Percentiles rank a stretch among this genome's conserved stretches.
Conservation (phyloP, 2,329 filamentous ascomycete genomes). For the Macrophomina phaseolina region DNA sequence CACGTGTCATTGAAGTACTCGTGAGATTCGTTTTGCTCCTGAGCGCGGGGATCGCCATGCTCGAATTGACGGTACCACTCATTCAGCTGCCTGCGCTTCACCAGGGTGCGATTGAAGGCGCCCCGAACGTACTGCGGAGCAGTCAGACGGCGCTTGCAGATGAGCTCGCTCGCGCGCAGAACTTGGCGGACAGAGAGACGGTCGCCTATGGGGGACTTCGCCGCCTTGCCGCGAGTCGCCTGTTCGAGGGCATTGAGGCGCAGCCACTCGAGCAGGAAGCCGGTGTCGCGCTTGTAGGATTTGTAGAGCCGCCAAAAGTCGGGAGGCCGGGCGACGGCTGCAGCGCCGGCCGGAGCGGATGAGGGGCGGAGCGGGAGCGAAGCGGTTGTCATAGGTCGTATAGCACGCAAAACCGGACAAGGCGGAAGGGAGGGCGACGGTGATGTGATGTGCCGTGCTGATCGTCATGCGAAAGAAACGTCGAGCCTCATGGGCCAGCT, state of each 20-base stretch:
- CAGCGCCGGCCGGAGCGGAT: neutral
- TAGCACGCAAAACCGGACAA: neutral
- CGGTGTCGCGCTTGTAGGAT: slow-evolving; percentile 14
- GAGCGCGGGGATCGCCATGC: neutral
- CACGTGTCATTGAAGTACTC: slow-evolving; percentile 13
- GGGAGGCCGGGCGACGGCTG: neutral
- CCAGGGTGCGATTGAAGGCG: slow-evolving; percentile 19
- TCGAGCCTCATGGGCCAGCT: neutral
- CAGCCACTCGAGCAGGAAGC: slow-evolving; percentile 12
- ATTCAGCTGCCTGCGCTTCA: slow-evolving; percentile 15
- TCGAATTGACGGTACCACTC: slow-evolving; percentile 13
- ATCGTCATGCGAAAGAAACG: neutral
- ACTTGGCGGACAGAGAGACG: slow-evolving; percentile 2
- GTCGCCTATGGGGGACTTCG: neutral
- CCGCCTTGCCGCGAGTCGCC: neutral
- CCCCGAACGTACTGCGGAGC: slow-evolving; percentile 9
- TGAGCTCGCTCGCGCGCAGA: slow-evolving; percentile 11
- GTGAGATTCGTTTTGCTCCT: neutral
- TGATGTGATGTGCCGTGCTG: neutral
- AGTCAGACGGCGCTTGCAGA: slow-evolving; percentile 8
- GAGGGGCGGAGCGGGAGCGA: neutral
- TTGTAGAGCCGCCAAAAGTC: slow-evolving; percentile 18
- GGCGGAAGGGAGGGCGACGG: neutral
- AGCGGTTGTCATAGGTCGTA: neutral
- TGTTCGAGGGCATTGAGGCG: neutral